These are phyloP conservation scores for Neonectria coccinea DNA, from an alignment of 2,329 filamentous ascomycete species.

Conservation along the genomic window DNA sequence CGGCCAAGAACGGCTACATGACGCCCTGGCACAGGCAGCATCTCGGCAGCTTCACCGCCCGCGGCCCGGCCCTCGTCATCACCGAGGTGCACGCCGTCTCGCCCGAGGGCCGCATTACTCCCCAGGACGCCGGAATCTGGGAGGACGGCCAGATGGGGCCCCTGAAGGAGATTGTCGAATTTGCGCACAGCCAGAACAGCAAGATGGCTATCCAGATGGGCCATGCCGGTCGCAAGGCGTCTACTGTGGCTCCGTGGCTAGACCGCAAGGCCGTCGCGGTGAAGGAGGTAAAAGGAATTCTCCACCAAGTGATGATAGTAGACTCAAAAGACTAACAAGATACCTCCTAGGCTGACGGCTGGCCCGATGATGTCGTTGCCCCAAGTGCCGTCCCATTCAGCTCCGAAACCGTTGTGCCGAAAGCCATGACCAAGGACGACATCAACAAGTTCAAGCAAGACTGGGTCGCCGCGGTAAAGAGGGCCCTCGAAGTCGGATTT, in stretches of 20 bases:
- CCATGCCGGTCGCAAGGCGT: conserved; percentile 73
- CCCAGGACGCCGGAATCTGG: conserved; percentile 76
- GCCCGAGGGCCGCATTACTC: conserved; percentile 77
- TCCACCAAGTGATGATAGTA: too few species aligned
- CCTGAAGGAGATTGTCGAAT: conserved; percentile 70
- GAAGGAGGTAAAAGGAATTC: conserved; percentile 32
- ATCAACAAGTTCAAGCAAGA: conserved; percentile 41
- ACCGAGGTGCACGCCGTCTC: conserved; percentile 77
- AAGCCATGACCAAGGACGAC: conserved; percentile 40
- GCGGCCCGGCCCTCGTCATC: conserved; percentile 68
- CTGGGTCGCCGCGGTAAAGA: conserved; percentile 36
- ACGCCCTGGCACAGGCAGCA: conserved; percentile 59
- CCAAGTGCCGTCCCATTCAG: conserved; percentile 40
- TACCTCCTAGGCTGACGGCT: conserved; percentile 36
- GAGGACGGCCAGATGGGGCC: conserved; percentile 75
- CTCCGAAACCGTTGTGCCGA: conserved; percentile 35
- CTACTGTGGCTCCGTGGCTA: conserved; percentile 47
- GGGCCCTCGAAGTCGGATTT: conserved; percentile 38
- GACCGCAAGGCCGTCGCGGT: conserved; percentile 41
- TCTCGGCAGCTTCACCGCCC: conserved; percentile 51
- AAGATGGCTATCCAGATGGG: conserved; percentile 76
- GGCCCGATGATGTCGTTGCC: conserved; percentile 43
- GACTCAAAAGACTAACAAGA: neutral
- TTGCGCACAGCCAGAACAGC: conserved; percentile 70
- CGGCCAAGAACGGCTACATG: conserved; percentile 54